Conservation (phyloP, 176 grass and related monocot genomes). For the Ensete glaucum region DNA sequence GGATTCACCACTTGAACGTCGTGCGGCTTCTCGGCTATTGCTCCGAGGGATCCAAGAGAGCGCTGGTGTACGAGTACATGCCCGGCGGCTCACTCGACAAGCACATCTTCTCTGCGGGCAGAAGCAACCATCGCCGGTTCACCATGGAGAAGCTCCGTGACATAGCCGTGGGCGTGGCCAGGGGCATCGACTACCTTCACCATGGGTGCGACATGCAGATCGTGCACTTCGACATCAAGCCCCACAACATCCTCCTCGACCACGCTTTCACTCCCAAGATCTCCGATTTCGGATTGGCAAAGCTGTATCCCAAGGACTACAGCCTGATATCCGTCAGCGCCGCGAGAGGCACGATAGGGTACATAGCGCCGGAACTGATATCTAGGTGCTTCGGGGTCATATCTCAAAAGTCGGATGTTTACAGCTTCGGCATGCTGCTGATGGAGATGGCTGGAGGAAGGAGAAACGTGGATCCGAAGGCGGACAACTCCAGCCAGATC, state of each 20-base stretch:
- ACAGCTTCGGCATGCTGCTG: conserved; percentile 25
- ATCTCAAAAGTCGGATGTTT: conserved; percentile 23
- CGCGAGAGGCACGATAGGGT: conserved; percentile 35
- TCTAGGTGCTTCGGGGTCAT: conserved; percentile 36
- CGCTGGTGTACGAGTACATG: conserved; percentile 43
- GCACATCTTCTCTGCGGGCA: conserved; percentile 26
- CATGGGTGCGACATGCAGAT: conserved; percentile 48
- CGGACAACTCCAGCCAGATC: conserved; percentile 3
- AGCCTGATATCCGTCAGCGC: conserved; percentile 25
- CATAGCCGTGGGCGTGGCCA: conserved; percentile 38
- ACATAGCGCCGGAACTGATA: conserved; percentile 43
- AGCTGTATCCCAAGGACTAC: conserved; percentile 36
- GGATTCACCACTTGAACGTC: conserved; percentile 46
- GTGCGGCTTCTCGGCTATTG: conserved; percentile 28
- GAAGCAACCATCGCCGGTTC: not conserved
- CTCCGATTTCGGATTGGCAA: conserved; percentile 48
- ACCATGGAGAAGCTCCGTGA: conserved; percentile 31
- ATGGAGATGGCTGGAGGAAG: conserved; percentile 36
- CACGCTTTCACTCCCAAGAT: conserved; percentile 33
- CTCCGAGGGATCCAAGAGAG: conserved; percentile 20
- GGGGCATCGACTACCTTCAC: conserved; percentile 45
- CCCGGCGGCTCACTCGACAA: conserved; percentile 41
- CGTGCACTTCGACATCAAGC: conserved; percentile 60
- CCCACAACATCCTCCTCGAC: conserved; percentile 42
- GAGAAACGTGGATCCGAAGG: conserved; percentile 6